Evolutionary conservation across 1,139 yeast species (phyloP).

Genomic region (Taphrina confusa): DNA sequence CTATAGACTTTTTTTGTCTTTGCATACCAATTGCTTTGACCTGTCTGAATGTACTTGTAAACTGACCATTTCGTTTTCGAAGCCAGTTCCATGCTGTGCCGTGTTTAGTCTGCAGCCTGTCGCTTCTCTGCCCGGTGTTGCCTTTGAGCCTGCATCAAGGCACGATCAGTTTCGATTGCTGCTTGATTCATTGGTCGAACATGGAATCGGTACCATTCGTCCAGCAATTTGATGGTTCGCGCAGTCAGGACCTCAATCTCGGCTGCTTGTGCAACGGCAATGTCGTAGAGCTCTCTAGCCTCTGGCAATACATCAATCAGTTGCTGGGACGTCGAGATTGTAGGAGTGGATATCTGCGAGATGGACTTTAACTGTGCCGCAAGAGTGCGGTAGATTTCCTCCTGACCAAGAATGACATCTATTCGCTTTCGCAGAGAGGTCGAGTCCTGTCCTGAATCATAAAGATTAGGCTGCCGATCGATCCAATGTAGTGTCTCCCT

Average conservation of each 20-base stretch:
- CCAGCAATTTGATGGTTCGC: slow-evolving; percentile 4
- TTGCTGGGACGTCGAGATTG: background rate
- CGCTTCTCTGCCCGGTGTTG: no score
- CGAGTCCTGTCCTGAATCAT: background rate
- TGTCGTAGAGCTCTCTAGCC: background rate
- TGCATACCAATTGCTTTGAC: background rate
- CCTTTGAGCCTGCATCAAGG: background rate
- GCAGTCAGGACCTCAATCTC: slow-evolving; percentile 1
- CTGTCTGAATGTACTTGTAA: no score
- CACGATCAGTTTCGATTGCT: background rate
- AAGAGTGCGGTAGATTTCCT: background rate
- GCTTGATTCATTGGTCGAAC: slow-evolving; percentile 7
- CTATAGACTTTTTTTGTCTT: background rate
- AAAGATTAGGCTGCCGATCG: background rate
- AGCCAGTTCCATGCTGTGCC: no score
- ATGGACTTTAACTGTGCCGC: background rate
- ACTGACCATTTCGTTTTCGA: no score
- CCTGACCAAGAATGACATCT: slow-evolving; percentile 5
- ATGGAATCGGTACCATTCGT: slow-evolving; percentile 12
- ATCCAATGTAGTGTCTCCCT: slow-evolving; percentile 3
- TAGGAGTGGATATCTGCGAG: background rate
- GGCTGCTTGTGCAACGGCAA: background rate
- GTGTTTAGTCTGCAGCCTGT: no score
- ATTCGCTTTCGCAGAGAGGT: background rate
- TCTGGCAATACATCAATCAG: slow-evolving; percentile 13